phyloP scores from a whole-genome alignment of 2,329 filamentous ascomycete species.

The Fusarium goolgardi region DNA sequence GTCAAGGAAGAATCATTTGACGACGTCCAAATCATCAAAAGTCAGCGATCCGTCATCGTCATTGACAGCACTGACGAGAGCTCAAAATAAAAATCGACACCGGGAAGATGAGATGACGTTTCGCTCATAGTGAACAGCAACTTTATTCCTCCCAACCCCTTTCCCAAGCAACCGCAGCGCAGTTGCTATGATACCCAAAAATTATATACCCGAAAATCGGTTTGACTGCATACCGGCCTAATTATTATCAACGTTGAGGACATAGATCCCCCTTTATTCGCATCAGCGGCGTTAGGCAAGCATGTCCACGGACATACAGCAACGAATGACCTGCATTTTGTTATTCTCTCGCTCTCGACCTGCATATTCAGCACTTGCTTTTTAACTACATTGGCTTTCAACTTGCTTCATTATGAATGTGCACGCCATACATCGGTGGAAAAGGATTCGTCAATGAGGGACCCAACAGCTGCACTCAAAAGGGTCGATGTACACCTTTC shows the following conservation, averaged over 20 bases:
- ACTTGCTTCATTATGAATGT: slow-evolving; percentile 5
- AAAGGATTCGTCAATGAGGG: neutral
- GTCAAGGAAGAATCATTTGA: slow-evolving; percentile 18
- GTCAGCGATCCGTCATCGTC: slow-evolving; percentile 21
- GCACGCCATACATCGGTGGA: neutral
- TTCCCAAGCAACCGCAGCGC: slow-evolving; percentile 28
- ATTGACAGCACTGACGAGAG: slow-evolving; percentile 42
- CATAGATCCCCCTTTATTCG: slow-evolving; percentile 19
- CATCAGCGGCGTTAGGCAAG: slow-evolving; percentile 39
- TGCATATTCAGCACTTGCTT: slow-evolving; percentile 5
- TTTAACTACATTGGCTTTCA: slow-evolving; percentile 15
- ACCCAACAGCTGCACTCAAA: neutral
- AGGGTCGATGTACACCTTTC: neutral
- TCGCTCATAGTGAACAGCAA: slow-evolving; percentile 10
- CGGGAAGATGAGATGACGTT: neutral
- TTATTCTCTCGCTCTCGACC: slow-evolving; percentile 15
- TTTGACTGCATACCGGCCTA: slow-evolving; percentile 12
- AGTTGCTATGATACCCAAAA: slow-evolving; percentile 43
- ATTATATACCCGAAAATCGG: slow-evolving; percentile 20
- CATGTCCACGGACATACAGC: slow-evolving; percentile 19
- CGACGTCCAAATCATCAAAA: slow-evolving; percentile 20
- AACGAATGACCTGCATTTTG: slow-evolving; percentile 19
- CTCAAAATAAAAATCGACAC: slow-evolving; percentile 23
- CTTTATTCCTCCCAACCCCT: slow-evolving; percentile 9
- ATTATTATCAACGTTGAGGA: slow-evolving; percentile 20